Evolutionary conservation across 1,284 basidiomycete species (phyloP).

Genomic region (Pholiota adiposa): DNA sequence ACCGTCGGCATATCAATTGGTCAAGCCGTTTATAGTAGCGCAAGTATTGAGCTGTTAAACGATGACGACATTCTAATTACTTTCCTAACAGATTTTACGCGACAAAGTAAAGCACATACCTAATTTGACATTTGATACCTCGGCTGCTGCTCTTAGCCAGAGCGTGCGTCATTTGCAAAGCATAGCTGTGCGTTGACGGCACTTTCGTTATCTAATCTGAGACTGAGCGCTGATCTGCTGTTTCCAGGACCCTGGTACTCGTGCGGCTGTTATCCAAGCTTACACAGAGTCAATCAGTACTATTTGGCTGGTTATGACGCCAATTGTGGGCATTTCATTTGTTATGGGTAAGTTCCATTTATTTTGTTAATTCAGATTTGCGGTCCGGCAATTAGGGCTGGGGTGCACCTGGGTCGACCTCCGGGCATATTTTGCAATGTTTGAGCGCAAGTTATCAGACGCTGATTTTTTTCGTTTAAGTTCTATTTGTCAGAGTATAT

Average conservation of each 20-base stretch:
- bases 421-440: too few relatives aligned
- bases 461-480: slow-evolving; percentile 26
- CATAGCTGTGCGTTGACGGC: slow-evolving; percentile 48
- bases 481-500: slow-evolving; percentile 63
- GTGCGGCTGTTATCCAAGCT: slow-evolving; percentile 63
- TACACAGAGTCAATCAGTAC: slow-evolving; percentile 70
- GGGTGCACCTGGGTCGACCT: not conserved
- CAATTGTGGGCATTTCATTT: slow-evolving; percentile 60
- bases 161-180: slow-evolving; percentile 55
- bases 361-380: too few relatives aligned
- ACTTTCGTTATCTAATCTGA: not conserved
- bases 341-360: slow-evolving; percentile 53
- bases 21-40: slow-evolving; percentile 68
- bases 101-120: slow-evolving; percentile 54
- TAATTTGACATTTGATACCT: slow-evolving; percentile 51
- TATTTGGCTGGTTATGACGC: slow-evolving; percentile 76
- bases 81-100: slow-evolving; percentile 47
- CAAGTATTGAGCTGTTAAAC: slow-evolving; percentile 34
- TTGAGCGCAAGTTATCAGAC: too few relatives aligned
- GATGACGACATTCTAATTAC: not conserved
- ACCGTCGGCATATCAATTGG: slow-evolving; percentile 77
- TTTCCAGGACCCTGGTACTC: slow-evolving; percentile 49
- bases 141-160: slow-evolving; percentile 58
- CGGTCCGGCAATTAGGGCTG: too few relatives aligned
- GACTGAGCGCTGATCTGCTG: slow-evolving; percentile 4